Evolutionary conservation across 352 stramenopile species (phyloP), one percentile per base, ranked within the genome.

Genomic region (Pythium pectinolyticum): DNA sequence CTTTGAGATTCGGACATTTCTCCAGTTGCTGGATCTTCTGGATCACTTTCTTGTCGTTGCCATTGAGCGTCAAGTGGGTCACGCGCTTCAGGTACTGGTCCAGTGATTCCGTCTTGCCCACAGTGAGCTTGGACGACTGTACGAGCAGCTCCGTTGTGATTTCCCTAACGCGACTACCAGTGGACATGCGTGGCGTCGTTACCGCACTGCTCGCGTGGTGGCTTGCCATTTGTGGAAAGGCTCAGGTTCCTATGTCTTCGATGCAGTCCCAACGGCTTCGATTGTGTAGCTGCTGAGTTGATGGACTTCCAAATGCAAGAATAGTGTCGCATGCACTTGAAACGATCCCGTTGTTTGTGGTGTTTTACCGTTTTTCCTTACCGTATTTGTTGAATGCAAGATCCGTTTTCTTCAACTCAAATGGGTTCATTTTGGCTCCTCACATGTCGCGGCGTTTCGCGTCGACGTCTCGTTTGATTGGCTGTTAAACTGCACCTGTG

Each of bases 1-100:
- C 82, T 64, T 85, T 82, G 19, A 90, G 63, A 31, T 83, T 82
- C 22, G 81, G 81, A 32, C 81, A 90, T 64, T 76, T 70, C 24
- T 86, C 78, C 56, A 90, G 57, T 34, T 86, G 77, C 48, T 88
- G 75, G 30, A 90, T 88, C 24, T 68, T 69, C 11, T 62, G 66
- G 47, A 88, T 72, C 17, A 71, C 59, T 47, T 78, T 80, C 59
- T 77, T 80, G 37, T 63, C 68, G 37, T 75, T 74, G 24, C 78
- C 81, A 51, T 78, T 82, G 31, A 92, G 72, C 50, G 76, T 84
- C 39, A 91, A 40, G 63, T 91, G 84, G 27, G 84, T 91, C 50
- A 92, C 61, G 12, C 84, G 74, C 62, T 88, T 86, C 34, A 92
- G 78, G 59, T 87, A 90, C 51, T 91, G 80, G 35, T 83, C 67